Conservation (phyloP, 257 asterid genomes). For the Lavandula angustifolia region DNA sequence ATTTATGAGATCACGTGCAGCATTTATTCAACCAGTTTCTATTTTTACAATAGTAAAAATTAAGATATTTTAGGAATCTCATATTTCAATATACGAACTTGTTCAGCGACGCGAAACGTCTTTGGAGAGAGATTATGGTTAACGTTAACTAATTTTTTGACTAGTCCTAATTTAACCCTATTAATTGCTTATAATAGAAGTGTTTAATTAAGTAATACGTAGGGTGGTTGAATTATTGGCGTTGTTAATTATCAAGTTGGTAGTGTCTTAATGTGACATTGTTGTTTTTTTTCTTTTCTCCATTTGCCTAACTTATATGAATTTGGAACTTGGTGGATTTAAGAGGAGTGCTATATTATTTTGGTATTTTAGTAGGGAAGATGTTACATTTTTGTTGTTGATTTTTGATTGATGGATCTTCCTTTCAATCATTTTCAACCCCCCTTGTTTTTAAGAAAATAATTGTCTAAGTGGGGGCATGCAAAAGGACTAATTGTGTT, state of each 20-base stretch:
- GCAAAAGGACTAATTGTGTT: not conserved
- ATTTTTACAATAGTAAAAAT: not conserved
- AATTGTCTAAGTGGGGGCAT: no score
- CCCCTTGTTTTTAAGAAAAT: no score
- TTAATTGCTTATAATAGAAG: constrained; percentile 16
- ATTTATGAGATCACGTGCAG: constrained; percentile 25
- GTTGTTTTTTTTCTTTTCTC: not conserved
- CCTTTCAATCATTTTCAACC: constrained; percentile 15
- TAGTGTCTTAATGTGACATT: constrained; percentile 21
- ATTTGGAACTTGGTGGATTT: constrained; percentile 22
- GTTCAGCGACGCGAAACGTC: not conserved
- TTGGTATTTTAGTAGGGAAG: no score
- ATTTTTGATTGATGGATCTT: not conserved
- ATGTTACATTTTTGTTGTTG: not conserved
- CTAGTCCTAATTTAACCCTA: not conserved
- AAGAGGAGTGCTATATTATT: not conserved
- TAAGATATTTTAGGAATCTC: no score
- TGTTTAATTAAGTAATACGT: not conserved
- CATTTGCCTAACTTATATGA: not conserved
- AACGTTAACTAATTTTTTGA: not conserved
- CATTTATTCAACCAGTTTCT: not conserved
- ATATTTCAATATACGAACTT: no score
- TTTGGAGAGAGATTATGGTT: not conserved
- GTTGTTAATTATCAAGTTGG: constrained; percentile 31
- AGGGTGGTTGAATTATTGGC: constrained; percentile 26